Evolutionary conservation across 495 filamentous ascomycete genomes (phyloP), one percentile per base, ranked within the genome.

Genomic region (Xanthoparmelia taractica): DNA sequence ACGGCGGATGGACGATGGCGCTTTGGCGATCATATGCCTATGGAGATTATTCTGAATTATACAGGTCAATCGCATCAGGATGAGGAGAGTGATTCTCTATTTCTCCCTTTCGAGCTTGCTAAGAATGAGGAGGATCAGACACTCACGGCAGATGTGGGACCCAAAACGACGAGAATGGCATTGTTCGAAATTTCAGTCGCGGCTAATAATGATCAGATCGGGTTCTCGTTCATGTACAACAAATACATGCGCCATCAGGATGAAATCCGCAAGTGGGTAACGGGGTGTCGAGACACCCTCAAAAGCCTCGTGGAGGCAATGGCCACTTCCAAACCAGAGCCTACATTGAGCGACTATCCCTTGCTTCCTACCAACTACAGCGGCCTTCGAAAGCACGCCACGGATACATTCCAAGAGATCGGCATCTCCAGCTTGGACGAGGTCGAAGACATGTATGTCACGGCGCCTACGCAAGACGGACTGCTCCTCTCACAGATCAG

Each of bases 1-100:
- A 74, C 77, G 2, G 69, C 74, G 5, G 78, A 78, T 36, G 77
- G 75, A 11, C 66, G 74, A 6, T 74, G 79, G 45, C 65, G 66
- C 29, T 79, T 77, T 43, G 62, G 69, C 31, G 72, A 78, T n/a
- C 81, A 80, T 3, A 82, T 77, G 71, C 87, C 86, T 8, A 80
- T 89, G 65, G 88, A 90, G 72, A 81, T 90, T 47, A 80, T 82
- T 4, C 88, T 90, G 71, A 88, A 86, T 67, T 89, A 90, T 64
- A 78, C 85, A 20, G 87, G 85, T 0, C 78, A 83, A 23, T 76
- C 84, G 63, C 84, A 87, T 58, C 82, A 85, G 61, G 67, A 89
- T 0, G 84, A 87, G 70, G 76, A 81, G 31, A 75, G 80, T 27
- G 84, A 85, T 57, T 80, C 82, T 11, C 73, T 90, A 0, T 80